Base-by-base conservation (phyloP, 2,329 filamentous ascomycete species). In the Beauveria sp. region DNA sequence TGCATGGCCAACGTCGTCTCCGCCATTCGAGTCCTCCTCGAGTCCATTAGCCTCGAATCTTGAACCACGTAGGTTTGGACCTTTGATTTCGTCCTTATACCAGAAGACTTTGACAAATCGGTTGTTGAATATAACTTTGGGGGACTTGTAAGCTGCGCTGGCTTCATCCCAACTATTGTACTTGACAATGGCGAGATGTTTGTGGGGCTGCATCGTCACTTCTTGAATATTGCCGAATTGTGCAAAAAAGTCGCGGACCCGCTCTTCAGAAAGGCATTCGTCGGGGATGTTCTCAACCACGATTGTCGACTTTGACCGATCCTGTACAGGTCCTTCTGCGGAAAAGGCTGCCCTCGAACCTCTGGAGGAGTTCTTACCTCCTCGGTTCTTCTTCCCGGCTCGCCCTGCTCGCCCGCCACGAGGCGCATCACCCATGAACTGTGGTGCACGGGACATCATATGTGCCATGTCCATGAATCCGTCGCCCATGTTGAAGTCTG, bases 71-170 rank as follows among this genome's bases (percentile, higher is more conserved):
- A 28, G 16, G n/a, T 24, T 22, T n/a, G 20, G 16, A 67, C 71
- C 52, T 69, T 79, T 75, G 18, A 74, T 72, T 28, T 81, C 79
- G 6, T 82, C 80, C 66, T 84, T 87, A 69, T 85, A 81, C 90
- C 90, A 93, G 67, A 88, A 92, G 0, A 93, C 87, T 67, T 91
- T 92, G 54, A 94, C 90, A 67, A 94, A 94, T 12, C 90, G 81
- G 66, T 93, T 94, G 67, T 92, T 88, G 69, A 93, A 94, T 50
- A 94, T 87, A 52, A 86, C 87, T 69, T 91, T 91, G 0, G 90
- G 90, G 9, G 88, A 92, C 52, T 82, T 81, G 70, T 90, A 91
- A 2, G 90, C 90, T 18, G 83, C 81, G 62, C 85, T 83, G 16
- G 90, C 90, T 16, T 84, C 75, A 7, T 80, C 79, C 80, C 87